These are phyloP conservation scores for Cystofilobasidium bisporidii DNA, from an alignment of 768 basidiomycete species.

Conservation along the genomic window DNA sequence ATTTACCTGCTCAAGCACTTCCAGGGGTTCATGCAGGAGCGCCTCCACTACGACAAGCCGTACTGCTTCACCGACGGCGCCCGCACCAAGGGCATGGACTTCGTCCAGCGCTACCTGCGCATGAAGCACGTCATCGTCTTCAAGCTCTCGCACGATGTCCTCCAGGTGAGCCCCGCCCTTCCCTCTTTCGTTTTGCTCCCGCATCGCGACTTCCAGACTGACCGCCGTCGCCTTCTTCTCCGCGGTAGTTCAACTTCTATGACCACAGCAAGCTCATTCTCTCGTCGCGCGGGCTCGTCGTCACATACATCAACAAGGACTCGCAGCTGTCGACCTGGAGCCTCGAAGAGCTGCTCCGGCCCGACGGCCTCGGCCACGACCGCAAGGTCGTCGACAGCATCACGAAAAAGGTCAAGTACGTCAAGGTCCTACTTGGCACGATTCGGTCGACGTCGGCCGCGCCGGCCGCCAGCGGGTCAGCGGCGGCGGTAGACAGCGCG, in stretches of 20 bases:
- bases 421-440: slow-evolving; percentile 4
- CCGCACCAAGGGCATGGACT: slow-evolving; percentile 76
- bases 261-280: slow-evolving; percentile 93
- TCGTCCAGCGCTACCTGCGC: slow-evolving; percentile 86
- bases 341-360: slow-evolving; percentile 50
- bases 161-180: slow-evolving; percentile 76
- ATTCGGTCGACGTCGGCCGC: slow-evolving; percentile 8
- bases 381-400: slow-evolving; percentile 10
- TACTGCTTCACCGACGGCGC: slow-evolving; percentile 66
- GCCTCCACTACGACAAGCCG: slow-evolving; percentile 71
- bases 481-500: not conserved
- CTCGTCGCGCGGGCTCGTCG: slow-evolving; percentile 62
- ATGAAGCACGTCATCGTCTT: slow-evolving; percentile 98
- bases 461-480: not conserved
- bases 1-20: slow-evolving; percentile 89
- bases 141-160: slow-evolving; percentile 83
- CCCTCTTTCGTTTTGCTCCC: too few species aligned
- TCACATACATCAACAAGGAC: slow-evolving; percentile 87
- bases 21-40: slow-evolving; percentile 86
- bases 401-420: slow-evolving; percentile 21
- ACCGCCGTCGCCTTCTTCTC: not conserved
- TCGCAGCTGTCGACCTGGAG: slow-evolving; percentile 66
- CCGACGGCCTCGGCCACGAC: not conserved
- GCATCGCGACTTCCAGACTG: not conserved
- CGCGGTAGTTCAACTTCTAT: slow-evolving; percentile 85